Evolutionary conservation across 2,329 filamentous ascomycete genomes (phyloP).

Genomic region (Apiospora saccharicola): DNA sequence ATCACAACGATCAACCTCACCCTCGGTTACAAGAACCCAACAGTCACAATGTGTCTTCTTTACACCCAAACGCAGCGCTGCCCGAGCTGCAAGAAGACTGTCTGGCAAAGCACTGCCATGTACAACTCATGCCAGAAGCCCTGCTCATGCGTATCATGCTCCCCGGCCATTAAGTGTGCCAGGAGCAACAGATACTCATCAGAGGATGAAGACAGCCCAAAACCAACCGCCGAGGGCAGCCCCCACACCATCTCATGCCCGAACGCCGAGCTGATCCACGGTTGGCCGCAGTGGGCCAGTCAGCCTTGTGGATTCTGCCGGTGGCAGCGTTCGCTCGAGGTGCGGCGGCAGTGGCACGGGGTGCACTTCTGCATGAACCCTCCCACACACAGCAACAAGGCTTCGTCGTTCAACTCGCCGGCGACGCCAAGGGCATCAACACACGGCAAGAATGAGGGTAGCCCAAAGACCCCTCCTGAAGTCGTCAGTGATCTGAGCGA

Average conservation of each 20-base stretch:
- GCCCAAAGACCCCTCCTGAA: background rate
- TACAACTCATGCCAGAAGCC: background rate
- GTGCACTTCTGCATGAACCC: background rate
- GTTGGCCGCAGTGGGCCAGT: background rate
- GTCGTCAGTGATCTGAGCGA: background rate
- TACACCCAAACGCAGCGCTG: conserved; percentile 10
- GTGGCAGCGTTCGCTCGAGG: background rate
- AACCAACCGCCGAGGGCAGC: background rate
- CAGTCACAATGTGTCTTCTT: background rate
- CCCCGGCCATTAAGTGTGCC: background rate
- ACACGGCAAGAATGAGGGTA: background rate
- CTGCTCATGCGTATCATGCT: background rate
- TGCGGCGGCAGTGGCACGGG: background rate
- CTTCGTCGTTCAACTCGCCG: too few species aligned
- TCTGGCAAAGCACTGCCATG: background rate
- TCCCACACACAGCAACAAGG: background rate
- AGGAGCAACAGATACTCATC: background rate
- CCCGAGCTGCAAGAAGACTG: background rate
- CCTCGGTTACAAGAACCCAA: too few species aligned
- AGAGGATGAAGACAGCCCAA: background rate
- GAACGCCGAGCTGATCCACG: background rate
- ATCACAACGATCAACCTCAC: too few species aligned
- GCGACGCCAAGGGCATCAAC: too few species aligned
- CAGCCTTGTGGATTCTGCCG: conserved; percentile 5
- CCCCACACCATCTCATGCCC: background rate